Evolutionary conservation across 495 filamentous ascomycete species (phyloP), one percentile per base, ranked within the genome.

Genomic region (Penicillium parvum): DNA sequence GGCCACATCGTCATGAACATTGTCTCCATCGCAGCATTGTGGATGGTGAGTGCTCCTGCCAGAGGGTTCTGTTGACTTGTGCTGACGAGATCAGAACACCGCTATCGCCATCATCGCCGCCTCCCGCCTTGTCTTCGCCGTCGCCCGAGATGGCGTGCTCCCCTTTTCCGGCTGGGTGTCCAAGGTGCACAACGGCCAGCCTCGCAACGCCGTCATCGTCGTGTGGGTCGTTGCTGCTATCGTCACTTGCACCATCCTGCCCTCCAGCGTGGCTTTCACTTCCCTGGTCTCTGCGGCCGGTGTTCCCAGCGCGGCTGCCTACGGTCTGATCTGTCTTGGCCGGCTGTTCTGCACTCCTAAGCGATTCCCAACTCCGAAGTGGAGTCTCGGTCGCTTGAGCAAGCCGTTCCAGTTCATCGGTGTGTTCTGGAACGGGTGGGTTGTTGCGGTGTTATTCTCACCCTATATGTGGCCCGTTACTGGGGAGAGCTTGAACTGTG

Each of bases 81-180:
- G 38, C 39, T 41, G 43, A 49, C 25, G 9, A 14, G 1, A 10
- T 17, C 49, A 72, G 68, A 78, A 78, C 57, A 76, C 73, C 8
- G 74, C 75, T 2, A 68, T 77, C 32, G 75, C 75, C 25, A 72
- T 75, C 36, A 66, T 74, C 34, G 74, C 75, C 18, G 71, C 71
- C n/a, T 78, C 74, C 22, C 73, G 75, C 28, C 65, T 78, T 11
- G 73, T 77, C 54, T 78, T 75, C 56, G 75, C 75, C 25, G 72
- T 78, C 17, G 74, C 75, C 28, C 68, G 75, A 29, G 75, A 78
- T 48, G 74, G 74, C 25, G 75, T 76, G 19, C 68, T 78, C 17
- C 75, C 75, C 4, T 77, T 77, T 61, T 75, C 74, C 4, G 50
- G 68, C 45, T 78, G 74, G 74, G 73, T 78, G 18, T 71, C 71